Base-by-base conservation (phyloP, 1,284 basidiomycete species). In the Sphaerobolus stellatus region DNA sequence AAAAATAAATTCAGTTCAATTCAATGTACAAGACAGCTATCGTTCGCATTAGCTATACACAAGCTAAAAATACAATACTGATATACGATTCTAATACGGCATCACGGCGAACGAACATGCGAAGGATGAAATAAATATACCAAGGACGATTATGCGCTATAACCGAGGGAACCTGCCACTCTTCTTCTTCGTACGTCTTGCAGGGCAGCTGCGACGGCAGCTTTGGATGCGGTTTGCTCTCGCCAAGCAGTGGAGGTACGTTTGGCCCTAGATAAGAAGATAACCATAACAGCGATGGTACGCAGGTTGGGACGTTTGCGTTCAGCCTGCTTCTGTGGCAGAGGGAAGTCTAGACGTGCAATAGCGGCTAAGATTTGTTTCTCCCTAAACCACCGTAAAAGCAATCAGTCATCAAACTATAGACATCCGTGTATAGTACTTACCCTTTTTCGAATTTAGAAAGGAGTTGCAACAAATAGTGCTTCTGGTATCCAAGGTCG, bases 401-500 rank as follows among this genome's bases (percentile, higher is more conserved):
- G 16, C 4, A 4, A 28, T 20, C 27, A 55, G 43, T 29, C 24
- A 8, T 48, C 48, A 56, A 28, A 30, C 27, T 7, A 22, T 8
- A 11, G 7, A 4, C 28, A 27, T 61, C 45, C 56, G 47, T 16
- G 30, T 40, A 43, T 14, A 24, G 16, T 25, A 67, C 79, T 62
- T 56, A 93, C 92, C 84, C 90, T 63, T 82, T 80, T 71, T 92
- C 87, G 63, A 87, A 86, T 53, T 79, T 77, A 18, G 79, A 68
- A 29, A 91, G 67, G 29, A 90, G 71, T 8, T 82, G 71, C 8
- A 90, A 71, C 24, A 90, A 71, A 65, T 95, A 96, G 50, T 81
- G 75, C 68, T 99, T 99, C 73, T 98, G 96, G 65, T 93, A 86
- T 4, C 80, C 76, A 44, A 98, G 74, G 61, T 88, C 87, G 53